These are phyloP conservation scores for Botrytis elliptica DNA, from an alignment of 2,329 filamentous ascomycete species.

Conservation along the genomic window DNA sequence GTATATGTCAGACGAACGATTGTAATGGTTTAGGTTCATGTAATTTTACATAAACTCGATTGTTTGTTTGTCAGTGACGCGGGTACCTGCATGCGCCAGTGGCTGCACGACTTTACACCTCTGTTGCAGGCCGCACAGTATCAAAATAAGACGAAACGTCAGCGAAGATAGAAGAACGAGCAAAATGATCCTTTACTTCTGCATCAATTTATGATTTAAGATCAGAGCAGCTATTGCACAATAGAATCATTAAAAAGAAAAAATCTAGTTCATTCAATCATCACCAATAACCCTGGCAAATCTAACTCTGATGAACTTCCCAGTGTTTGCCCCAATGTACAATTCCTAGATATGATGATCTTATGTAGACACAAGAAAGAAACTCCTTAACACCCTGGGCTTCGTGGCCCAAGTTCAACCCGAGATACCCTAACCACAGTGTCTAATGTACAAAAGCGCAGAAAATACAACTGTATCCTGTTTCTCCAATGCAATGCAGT, in stretches of 20 bases:
- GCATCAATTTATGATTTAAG: background rate
- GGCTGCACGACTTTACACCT: background rate
- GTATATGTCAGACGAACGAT: background rate
- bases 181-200: background rate
- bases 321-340: conserved; percentile 17
- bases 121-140: background rate
- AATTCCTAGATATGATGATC: conserved; percentile 3
- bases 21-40: background rate
- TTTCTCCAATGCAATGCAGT: conserved; percentile 22
- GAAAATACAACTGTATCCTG: conserved; percentile 22
- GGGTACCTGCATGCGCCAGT: background rate
- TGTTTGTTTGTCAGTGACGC: background rate
- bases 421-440: conserved; percentile 18
- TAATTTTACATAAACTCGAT: background rate
- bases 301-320: conserved; percentile 14
- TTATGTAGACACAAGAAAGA: conserved; percentile 11
- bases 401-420: conserved; percentile 11
- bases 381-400: conserved; percentile 16
- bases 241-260: conserved; percentile 4
- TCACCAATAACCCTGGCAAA: conserved; percentile 15
- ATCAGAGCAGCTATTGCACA: background rate
- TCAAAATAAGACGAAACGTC: background rate
- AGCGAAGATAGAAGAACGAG: background rate
- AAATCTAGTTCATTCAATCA: conserved; percentile 19
- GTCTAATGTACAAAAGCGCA: conserved; percentile 20